These are phyloP conservation scores for Hylodesmum podocarpum DNA, from an alignment of 306 rosid genomes.

Conservation along the genomic window DNA sequence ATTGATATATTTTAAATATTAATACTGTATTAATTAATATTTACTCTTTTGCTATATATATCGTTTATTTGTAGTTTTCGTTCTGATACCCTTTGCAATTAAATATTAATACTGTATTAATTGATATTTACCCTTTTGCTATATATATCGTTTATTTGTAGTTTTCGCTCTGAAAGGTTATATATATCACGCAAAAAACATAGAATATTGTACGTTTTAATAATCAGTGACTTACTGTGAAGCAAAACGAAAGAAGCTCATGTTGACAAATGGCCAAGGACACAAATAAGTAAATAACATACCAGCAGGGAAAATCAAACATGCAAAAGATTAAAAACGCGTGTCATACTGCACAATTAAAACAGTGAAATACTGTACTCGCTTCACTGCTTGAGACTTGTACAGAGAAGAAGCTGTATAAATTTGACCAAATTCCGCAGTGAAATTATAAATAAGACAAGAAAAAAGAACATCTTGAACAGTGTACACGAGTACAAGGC, in stretches of 20 bases:
- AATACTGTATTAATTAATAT: no score
- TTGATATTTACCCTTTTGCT: no score
- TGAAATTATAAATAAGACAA: not conserved
- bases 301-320: conserved; percentile 2
- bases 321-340: conserved; percentile 10
- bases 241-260: not conserved
- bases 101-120: no score
- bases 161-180: no score
- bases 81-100: no score
- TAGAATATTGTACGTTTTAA: conserved; percentile 1
- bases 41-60: no score
- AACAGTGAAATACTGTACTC: conserved; percentile 27
- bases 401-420: not conserved
- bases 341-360: conserved; percentile 21
- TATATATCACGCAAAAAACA: no score
- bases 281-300: conserved; percentile 27
- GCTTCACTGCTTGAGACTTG: not conserved
- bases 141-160: no score
- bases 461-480: not conserved
- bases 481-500: not conserved
- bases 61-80: no score
- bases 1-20: no score
- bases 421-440: not conserved
- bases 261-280: not conserved
- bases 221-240: not conserved